Base-by-base conservation (phyloP, 768 basidiomycete species). In the Phaeotremella skinneri region DNA sequence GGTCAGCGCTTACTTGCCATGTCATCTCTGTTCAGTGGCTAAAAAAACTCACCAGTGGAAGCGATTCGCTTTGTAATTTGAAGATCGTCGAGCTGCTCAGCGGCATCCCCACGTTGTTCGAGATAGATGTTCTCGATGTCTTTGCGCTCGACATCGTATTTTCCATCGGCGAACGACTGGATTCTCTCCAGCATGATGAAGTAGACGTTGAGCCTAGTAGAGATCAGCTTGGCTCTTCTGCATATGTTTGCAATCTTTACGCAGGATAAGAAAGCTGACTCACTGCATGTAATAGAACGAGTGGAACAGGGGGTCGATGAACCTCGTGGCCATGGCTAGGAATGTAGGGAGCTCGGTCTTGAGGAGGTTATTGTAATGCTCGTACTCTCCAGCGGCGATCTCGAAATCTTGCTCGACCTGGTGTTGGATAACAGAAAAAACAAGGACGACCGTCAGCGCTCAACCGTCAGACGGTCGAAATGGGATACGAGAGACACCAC, bases 201-300 rank as follows among this genome's bases (percentile, higher is more conserved):
- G 80, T 86, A 93, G 58, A 93, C 87, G 77, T 96, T 94, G 67
- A 94, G 81, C 78, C 91, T 94, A 64, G 7, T 17, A 26, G 4
- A 42, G 11, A 39, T 62, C 56, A 58, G 55, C 58, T 34, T 48
- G 3, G 26, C 16, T 17, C n/a, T 16, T 47, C 30, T 45, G 34
- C 43, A 48, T 16, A 21, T 47, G 45, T 47, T 11, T n/a, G 5
- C 37, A 16, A 17, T 43, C 17, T 27, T 23, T 20, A 9, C 5
- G 54, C 25, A 17, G 41, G 6, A 49, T 32, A 21, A 49, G 31
- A 55, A 52, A 27, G 20, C 2, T 21, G 11, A 85, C 91, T 72
- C 71, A 93, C 91, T 98, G 91, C 92, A 99, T 97, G 77, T 94
- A 99, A 81, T 88, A 99, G 82, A 92, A 92, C 17, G 91, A 94